Base-by-base conservation (phyloP, 2,329 filamentous ascomycete genomes). In the Monilinia vaccinii-corymbosi region DNA sequence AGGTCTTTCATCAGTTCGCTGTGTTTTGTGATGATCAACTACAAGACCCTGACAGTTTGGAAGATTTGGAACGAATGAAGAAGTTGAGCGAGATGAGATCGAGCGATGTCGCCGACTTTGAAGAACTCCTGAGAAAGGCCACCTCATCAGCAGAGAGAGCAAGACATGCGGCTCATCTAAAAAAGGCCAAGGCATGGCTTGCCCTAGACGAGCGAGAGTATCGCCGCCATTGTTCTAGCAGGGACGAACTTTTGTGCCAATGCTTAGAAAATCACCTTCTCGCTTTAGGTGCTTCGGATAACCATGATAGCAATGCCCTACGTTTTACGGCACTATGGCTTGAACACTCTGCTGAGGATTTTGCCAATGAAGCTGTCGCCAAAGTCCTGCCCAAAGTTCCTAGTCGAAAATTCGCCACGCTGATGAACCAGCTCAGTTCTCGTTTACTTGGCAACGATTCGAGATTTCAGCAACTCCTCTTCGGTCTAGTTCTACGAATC, bases 351-450 rank as follows among this genome's bases (percentile, higher is more conserved):
- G 83, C 84, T n/a, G 87, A 88, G 61, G 78, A 84, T 6, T 79
- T 84, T 32, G 90, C 91, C 4, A 97, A 96, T 68, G 81, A 82
- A 50, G 86, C 89, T 2, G 91, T 96, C 23, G 78, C 77, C 59
- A 83, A 81, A 61, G 78, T 91, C 69, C 77, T 99, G 18, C 74
- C 77, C 4, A 79, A 83, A 56, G 93, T 97, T 0, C 88, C 93
- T 2, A 96, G 90, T 61, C 83, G 89, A 62, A 99, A 99, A 70
- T 96, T 99, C 71, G 93, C 91, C 1, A 77, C 88, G 4, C 77
- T 99, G 56, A 96, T 96, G 85, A 99, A 97, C 69, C 94, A 99
- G 72, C 81, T 99, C 36, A 93, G 92, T 7, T 99, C 95, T n/a
- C 86, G 94, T 9, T 77, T 99, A 7, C 85, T 96, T 62, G 83